Conservation (phyloP, 75 land plant genomes). For the Ceratopteris richardii region DNA sequence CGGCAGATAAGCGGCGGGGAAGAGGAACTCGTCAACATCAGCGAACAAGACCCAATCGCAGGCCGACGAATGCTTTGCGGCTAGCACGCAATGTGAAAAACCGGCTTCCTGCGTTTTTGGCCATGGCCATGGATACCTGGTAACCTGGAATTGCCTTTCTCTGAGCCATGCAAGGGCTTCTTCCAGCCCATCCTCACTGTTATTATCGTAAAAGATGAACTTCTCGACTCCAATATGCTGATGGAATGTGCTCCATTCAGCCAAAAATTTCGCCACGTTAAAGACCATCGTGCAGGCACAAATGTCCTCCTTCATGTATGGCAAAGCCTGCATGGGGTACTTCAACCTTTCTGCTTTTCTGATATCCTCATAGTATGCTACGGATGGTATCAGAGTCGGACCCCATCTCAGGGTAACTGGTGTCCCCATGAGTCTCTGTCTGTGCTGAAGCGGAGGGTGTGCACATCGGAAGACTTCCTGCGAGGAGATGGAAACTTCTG, state of each 20-base stretch:
- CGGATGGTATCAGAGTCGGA: constrained; percentile 12
- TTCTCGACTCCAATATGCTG: constrained; percentile 57
- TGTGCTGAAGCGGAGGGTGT: constrained; percentile 25
- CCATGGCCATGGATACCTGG: constrained; percentile 64
- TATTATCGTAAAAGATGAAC: constrained; percentile 79
- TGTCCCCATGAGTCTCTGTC: constrained; percentile 1
- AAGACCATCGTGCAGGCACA: constrained; percentile 87
- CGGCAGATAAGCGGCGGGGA: constrained; percentile 36
- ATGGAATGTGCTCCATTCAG: constrained; percentile 80
- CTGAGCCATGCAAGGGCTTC: constrained; percentile 8
- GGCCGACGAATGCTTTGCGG: constrained; percentile 10
- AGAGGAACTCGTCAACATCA: constrained; percentile 82
- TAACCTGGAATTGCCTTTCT: neutral
- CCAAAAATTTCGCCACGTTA: constrained; percentile 63
- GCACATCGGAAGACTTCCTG: constrained; percentile 83
- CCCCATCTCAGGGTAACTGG: constrained; percentile 8
- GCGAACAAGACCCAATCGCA: constrained; percentile 75
- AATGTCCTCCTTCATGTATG: constrained; percentile 6
- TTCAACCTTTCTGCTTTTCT: too few relatives aligned
- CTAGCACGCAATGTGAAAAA: constrained; percentile 58
- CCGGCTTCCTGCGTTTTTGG: constrained; percentile 88
- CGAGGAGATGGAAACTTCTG: constrained; percentile 39
- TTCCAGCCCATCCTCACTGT: constrained; percentile 57
- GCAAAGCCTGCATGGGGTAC: too few relatives aligned
- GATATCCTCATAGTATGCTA: constrained; percentile 17